Base-by-base conservation (phyloP, 106 monocot genomes). In the Amphibolis antarctica region DNA sequence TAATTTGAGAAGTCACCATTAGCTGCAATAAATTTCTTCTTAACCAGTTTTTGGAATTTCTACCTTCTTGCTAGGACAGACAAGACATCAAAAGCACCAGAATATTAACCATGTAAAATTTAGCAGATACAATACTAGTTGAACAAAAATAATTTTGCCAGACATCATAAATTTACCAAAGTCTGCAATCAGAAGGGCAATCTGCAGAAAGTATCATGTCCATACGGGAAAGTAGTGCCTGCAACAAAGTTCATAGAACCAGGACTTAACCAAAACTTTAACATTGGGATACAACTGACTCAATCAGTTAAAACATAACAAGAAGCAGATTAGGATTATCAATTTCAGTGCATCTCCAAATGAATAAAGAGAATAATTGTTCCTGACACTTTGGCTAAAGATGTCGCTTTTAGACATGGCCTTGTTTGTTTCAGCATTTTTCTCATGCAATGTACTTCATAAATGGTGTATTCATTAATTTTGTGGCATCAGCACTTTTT, bases 181-280 rank as follows among this genome's bases (percentile, higher is more conserved):
- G 75, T 49, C 11, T 70, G 61, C 76, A 72, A 58, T 70, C 56
- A 64, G 79, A 86, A 70, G 92, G 92, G 11, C 65, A 74, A 47
- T 92, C 81, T 60, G 81, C 76, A 67, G 80, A 56, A 75, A 86
- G 70, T 69, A 92, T 60, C 70, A 70, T 77, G 67, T 92, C 92
- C 53, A 77, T 51, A 60, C 68, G 81, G 4, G 73, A 73, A 64
- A 92, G 73, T 62, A 92, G 53, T 45, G 72, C 79, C 92, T 92
- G 92, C 45, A 80, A 30, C 49, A 79, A 28, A 18, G 29, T 27
- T 28, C 48, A 25, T n/a, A 47, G 25, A 63, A 10, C 12, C 18
- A 28, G n/a, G 48, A 9, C n/a, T n/a, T n/a, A 20, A 54, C 3
- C 3, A 54, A 54, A 54, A 22, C 14, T 54, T 22, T 3, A 22